A percentile compares a stretch with the other conserved stretches of the same genome.
phyloP scores from a whole-genome alignment of 2,329 filamentous ascomycete genomes.

The Trichocomaceae sp. region DNA sequence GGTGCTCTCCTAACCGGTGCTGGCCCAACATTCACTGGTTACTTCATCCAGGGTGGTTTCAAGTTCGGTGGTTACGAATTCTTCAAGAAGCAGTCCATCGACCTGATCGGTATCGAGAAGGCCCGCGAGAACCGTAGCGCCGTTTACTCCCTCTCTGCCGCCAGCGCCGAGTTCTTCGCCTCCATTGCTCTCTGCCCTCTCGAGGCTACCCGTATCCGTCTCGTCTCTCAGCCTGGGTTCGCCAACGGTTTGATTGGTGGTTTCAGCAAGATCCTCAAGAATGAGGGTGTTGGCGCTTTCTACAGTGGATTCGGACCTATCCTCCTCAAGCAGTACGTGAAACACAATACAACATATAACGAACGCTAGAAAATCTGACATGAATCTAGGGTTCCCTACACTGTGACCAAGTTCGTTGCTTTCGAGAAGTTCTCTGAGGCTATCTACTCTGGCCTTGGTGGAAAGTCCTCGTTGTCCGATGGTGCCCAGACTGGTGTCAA shows the following conservation, averaged over 20 bases:
- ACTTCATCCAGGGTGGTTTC: conserved; percentile 90
- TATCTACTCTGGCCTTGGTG: conserved; percentile 56
- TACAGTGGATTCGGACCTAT: conserved; percentile 88
- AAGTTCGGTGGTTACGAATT: conserved; percentile 95
- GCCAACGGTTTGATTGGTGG: conserved; percentile 72
- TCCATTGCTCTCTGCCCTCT: conserved; percentile 72
- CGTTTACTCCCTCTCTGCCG: conserved; percentile 67
- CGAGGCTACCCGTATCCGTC: conserved; percentile 87
- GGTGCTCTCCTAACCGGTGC: conserved; percentile 78
- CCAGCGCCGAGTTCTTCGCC: conserved; percentile 58
- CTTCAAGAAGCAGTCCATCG: conserved; percentile 90
- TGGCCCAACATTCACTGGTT: conserved; percentile 79
- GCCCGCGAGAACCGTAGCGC: conserved; percentile 72
- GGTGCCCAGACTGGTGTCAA: conserved; percentile 72
- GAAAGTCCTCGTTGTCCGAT: conserved; percentile 64
- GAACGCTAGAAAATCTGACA: background rate
- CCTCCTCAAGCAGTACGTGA: conserved; percentile 69
- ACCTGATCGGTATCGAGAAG: conserved; percentile 68
- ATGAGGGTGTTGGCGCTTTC: conserved; percentile 77
- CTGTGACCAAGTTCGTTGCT: conserved; percentile 92
- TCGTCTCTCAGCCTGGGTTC: conserved; percentile 81
- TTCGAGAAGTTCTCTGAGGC: conserved; percentile 81
- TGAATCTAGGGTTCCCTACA: conserved; percentile 68
- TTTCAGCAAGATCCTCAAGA: conserved; percentile 75
- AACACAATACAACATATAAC: background rate